Base-by-base conservation (phyloP, 805 yeast genomes). In the Sungouiozyma intestinalis region DNA sequence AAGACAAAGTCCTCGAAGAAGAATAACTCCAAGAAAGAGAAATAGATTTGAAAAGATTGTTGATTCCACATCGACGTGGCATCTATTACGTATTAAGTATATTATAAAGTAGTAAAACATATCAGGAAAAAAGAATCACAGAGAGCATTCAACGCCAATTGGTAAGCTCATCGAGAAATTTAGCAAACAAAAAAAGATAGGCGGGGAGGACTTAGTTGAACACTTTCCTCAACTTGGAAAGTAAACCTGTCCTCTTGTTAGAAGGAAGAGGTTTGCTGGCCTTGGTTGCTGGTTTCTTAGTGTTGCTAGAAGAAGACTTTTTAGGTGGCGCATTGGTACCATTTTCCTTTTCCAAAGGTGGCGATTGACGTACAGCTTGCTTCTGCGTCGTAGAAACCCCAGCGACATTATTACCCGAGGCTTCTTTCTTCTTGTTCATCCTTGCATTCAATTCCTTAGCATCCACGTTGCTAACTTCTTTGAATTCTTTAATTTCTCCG, bases 401-500 rank as follows among this genome's bases (percentile, higher is more conserved):
- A 32, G 18, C 18, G 15, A 14, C 35, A 24, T 29, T 40, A 18
- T 18, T 21, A 39, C 35, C 43, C 44, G 41, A 48, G 29, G 38
- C 51, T 32, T 45, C 43, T 37, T 50, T 18, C 36, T 48, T 50
- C 9, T 38, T 45, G 43, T 57, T 61, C 38, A 66, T 46, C 38
- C 62, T 64, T 39, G 62, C 74, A 51, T 81, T 81, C 50, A 83
- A 68, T 40, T 73, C 68, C 59, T 74, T 66, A 21, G 81, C 76
- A 52, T 77, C 76, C 24, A 75, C 81, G 41, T 72, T 69, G 40
- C 69, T 53, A 18, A 78, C 69, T 50, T 77, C 73, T 38, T 64
- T 62, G 55, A 86, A 81, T 39, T 78, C 95, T 45, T 73, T 67
- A 52, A 85, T 74, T n/a, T 76, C 71, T 36, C 71, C 72, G 16